Conservation (phyloP, 2,329 filamentous ascomycete species). For the Colletotrichum sp. region DNA sequence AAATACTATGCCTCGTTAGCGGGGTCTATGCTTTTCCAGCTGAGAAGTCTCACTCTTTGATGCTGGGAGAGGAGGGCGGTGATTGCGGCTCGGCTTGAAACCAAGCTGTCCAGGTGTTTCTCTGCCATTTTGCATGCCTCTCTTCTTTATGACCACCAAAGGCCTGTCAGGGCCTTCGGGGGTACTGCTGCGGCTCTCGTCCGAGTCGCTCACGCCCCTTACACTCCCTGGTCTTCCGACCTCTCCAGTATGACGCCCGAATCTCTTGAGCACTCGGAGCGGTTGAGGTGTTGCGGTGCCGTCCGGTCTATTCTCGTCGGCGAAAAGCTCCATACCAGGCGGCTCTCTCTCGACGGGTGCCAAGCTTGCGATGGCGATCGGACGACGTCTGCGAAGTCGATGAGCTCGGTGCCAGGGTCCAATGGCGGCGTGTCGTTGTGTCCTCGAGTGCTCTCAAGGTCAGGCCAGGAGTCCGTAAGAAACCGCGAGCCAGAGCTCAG, state of each 20-base stretch:
- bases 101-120: background rate
- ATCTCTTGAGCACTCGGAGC: slow-evolving; percentile 54
- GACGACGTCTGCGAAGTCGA: background rate
- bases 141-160: slow-evolving; percentile 40
- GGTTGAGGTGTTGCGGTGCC: slow-evolving; percentile 44
- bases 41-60: background rate
- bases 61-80: background rate
- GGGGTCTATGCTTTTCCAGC: background rate
- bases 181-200: slow-evolving; percentile 29
- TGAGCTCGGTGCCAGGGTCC: background rate
- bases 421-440: background rate
- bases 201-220: slow-evolving; percentile 26
- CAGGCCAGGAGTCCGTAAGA: slow-evolving; percentile 35
- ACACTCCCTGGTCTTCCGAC: slow-evolving; percentile 19
- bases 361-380: slow-evolving; percentile 31
- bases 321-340: slow-evolving; percentile 34
- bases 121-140: slow-evolving; percentile 21
- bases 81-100: background rate
- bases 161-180: slow-evolving; percentile 27
- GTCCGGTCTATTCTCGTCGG: slow-evolving; percentile 22
- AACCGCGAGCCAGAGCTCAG: background rate
- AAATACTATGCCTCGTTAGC: background rate
- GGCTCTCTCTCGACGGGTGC: slow-evolving; percentile 31
- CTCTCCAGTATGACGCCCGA: slow-evolving; percentile 3
- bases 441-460: slow-evolving; percentile 32